Evolutionary conservation across 768 basidiomycete genomes (phyloP).

Genomic region (Collybia nuda): DNA sequence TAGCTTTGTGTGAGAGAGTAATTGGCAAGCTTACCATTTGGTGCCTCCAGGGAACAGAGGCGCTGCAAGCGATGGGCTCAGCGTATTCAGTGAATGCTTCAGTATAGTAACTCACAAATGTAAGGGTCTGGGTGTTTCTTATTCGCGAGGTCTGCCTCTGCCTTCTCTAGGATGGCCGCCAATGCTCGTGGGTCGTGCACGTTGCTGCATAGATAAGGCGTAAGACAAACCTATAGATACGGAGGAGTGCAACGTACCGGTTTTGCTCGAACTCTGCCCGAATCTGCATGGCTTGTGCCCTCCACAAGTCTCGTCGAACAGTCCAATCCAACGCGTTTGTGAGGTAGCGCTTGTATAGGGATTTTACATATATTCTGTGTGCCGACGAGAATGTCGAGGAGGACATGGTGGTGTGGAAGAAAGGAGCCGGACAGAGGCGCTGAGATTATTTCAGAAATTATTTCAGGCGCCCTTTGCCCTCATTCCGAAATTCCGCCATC

Average conservation of each 20-base stretch:
- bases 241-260: conserved; percentile 51
- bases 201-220: conserved; percentile 45
- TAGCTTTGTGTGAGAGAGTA: conserved; percentile 9
- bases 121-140: conserved; percentile 90
- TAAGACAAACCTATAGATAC: not conserved
- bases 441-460: conserved; percentile 1
- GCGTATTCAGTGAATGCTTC: conserved; percentile 1
- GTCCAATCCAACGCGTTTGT: conserved; percentile 91
- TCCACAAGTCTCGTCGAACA: conserved; percentile 83
- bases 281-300: conserved; percentile 80
- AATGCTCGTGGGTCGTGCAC: conserved; percentile 84
- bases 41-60: conserved; percentile 86
- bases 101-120: conserved; percentile 62
- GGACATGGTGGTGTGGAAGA: conserved; percentile 41
- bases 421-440: conserved; percentile 8
- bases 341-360: conserved; percentile 85
- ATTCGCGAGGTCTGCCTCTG: conserved; percentile 70
- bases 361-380: conserved; percentile 86
- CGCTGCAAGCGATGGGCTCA: conserved; percentile 42
- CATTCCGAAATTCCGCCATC: not conserved
- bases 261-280: conserved; percentile 93
- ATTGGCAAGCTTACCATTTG: conserved; percentile 74
- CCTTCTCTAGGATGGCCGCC: conserved; percentile 72
- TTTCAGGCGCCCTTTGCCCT: not conserved
- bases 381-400: conserved; percentile 65